phyloP scores from a whole-genome alignment of 768 basidiomycete species.

The Leucocoprinus birnbaumii region DNA sequence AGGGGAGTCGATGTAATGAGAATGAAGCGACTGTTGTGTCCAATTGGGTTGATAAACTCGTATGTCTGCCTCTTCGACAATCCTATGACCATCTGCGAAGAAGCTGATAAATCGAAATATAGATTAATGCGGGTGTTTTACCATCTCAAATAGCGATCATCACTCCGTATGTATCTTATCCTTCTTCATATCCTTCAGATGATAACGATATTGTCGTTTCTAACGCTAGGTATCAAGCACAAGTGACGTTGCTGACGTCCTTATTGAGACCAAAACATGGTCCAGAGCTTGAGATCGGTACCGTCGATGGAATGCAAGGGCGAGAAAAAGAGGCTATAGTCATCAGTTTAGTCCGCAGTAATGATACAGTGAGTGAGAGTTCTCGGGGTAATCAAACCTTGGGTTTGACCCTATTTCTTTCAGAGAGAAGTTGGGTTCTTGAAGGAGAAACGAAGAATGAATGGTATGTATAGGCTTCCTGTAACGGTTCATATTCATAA shows the following conservation, averaged over 20 bases:
- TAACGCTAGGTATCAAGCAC: constrained; percentile 83
- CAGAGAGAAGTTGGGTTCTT: constrained; percentile 92
- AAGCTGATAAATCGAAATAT: background rate
- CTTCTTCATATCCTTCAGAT: no score
- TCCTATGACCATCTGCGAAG: background rate
- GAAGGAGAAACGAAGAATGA: constrained; percentile 88
- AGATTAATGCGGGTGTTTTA: constrained; percentile 61
- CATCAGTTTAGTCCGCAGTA: constrained; percentile 90
- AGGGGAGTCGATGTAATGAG: constrained; percentile 91
- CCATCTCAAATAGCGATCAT: constrained; percentile 83
- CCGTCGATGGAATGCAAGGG: constrained; percentile 97
- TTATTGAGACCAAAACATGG: constrained; percentile 73
- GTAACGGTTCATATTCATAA: background rate
- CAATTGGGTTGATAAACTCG: constrained; percentile 79
- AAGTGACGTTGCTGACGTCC: constrained; percentile 81
- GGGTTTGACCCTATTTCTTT: constrained; percentile 3
- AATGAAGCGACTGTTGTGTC: constrained; percentile 89
- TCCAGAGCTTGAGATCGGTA: constrained; percentile 79
- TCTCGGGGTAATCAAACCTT: background rate
- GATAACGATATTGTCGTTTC: no score
- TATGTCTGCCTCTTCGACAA: constrained; percentile 23
- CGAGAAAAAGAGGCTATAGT: constrained; percentile 94
- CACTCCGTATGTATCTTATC: constrained; percentile 75
- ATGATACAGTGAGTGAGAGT: constrained; percentile 56
- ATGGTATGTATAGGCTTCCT: constrained; percentile 46